Base-by-base conservation (phyloP, 2,329 filamentous ascomycete genomes). In the Penicillium corylophilum region DNA sequence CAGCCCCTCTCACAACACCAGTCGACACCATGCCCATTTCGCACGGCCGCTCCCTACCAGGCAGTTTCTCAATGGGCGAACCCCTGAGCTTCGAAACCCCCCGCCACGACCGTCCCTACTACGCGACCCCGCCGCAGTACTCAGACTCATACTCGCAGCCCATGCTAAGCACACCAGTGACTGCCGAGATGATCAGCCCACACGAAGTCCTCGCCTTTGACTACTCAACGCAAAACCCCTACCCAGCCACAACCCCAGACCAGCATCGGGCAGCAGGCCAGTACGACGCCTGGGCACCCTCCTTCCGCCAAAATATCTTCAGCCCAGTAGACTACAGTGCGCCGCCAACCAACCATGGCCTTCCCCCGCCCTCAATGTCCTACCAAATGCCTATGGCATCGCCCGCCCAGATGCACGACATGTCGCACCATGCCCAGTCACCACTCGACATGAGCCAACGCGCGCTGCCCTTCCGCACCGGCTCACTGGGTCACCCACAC, bases 281-380 rank as follows among this genome's bases (percentile, higher is more conserved):
- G 10, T 70, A 64, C 42, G 59, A 69, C 10, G 28, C 59, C 9
- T 73, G 70, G 70, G 54, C 61, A 7, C 62, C 68, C 0, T 53
- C 64, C 5, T 72, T 70, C 55, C 64, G 70, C n/a, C 65, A 64
- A 20, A 63, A 64, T 26, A 55, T 71, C 36, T 73, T 69, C 60
- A 59, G 58, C 16, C 54, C 69, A 1, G 59, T 71, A 6, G 68
- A 69, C 10, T 73, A 68, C 51, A 53, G 48, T 8, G 33, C 59
- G 2, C 49, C 61, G 0, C 38, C 56, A 1, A 49, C 54, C 26
- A 54, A 46, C 18, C 68, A 68, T 40, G 44, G 63, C 5, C 47
- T 71, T 16, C 36, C 60, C 15, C 66, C 63, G 29, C 49, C 64
- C 4, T 42, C 56, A 15, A 64, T 71, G 58, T 54, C 59, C 31